Conservation (phyloP, 176 grass and related monocot species). For the Guadua angustifolia region DNA sequence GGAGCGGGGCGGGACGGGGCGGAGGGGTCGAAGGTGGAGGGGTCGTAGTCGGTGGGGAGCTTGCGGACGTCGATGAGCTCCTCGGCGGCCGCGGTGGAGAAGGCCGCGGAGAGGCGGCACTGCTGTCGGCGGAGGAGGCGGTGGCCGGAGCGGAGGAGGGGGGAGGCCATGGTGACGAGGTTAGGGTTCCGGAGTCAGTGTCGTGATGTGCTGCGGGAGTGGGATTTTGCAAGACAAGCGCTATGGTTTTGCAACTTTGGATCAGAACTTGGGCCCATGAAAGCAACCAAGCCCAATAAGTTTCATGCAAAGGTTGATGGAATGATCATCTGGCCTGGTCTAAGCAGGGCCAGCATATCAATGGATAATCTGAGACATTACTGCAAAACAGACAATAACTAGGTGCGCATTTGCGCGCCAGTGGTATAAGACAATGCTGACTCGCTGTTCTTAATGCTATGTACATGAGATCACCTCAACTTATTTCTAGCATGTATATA, state of each 20-base stretch:
- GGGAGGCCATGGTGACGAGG: constrained; percentile 49
- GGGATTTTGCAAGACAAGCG: not conserved
- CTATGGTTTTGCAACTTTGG: not conserved
- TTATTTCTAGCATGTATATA: too few species aligned
- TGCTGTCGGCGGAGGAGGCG: constrained; percentile 33
- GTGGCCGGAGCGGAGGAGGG: constrained; percentile 66
- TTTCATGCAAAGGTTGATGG: not conserved
- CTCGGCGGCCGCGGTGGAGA: constrained; percentile 40
- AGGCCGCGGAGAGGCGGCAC: constrained; percentile 34
- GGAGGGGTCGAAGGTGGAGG: constrained; percentile 68
- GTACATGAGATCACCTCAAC: too few species aligned
- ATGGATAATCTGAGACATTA: too few species aligned
- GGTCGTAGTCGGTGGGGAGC: constrained; percentile 77
- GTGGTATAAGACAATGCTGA: too few species aligned
- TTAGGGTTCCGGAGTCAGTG: constrained; percentile 56
- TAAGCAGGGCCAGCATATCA: too few species aligned
- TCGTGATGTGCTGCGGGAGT: not conserved
- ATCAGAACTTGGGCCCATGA: not conserved
- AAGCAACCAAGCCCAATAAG: not conserved
- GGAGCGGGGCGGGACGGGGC: constrained; percentile 58
- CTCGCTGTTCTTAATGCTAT: too few species aligned
- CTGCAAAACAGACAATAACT: too few species aligned
- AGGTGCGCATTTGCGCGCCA: too few species aligned
- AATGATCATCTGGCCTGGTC: too few species aligned
- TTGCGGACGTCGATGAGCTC: constrained; percentile 69